Base-by-base conservation (phyloP, 345 rosid genomes). In the Erucastrum elatum region DNA sequence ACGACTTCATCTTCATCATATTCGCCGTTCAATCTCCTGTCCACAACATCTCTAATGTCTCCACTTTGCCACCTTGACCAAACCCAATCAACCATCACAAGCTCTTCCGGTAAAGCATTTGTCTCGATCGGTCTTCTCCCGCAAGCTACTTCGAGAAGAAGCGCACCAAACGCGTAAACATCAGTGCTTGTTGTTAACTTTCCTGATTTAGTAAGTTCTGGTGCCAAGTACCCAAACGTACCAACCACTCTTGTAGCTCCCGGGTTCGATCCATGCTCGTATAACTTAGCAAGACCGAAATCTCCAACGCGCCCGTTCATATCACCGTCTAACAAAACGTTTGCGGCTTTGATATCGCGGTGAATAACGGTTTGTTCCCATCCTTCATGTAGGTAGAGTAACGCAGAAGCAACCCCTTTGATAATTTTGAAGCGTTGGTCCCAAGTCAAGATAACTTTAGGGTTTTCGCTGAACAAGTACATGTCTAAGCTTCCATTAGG, bases 301-400 rank as follows among this genome's bases (percentile, higher is more conserved):
- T 93, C 99, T 5, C 99, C 96, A 3, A 91, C 77, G 60, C 89
- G 87, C 0, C 98, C 98, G 53, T 89, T 91, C 39, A 91, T 77
- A 33, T 93, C 98, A 0, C 84, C 72, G 78, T 95, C 99, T 25
- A 93, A 66, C 73, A 95, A 76, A 68, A 95, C 92, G 63, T 95
- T 95, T 8, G 90, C 94, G 5, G 99, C 93, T 75, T 95, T 95
- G 26, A 91, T 83, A 68, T 95, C 99, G 37, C 99, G 87, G 74
- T 95, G 99, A 74, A 95, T 90, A 61, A 95, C 98, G 3, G 87
- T 77, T 63, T 95, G 93, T 58, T 95, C 99, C 96, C 94, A 93
- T 73, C 84, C 99, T 84, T 93, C 96, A n/a, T 93, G 97, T 68
- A 93, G 72, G 83, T 95, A 95, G 35, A 89, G 65, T 81, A 95